Evolutionary conservation across 2,329 filamentous ascomycete genomes (phyloP), one percentile per base, ranked within the genome.

Genomic region (Verticillium alfalfae): DNA sequence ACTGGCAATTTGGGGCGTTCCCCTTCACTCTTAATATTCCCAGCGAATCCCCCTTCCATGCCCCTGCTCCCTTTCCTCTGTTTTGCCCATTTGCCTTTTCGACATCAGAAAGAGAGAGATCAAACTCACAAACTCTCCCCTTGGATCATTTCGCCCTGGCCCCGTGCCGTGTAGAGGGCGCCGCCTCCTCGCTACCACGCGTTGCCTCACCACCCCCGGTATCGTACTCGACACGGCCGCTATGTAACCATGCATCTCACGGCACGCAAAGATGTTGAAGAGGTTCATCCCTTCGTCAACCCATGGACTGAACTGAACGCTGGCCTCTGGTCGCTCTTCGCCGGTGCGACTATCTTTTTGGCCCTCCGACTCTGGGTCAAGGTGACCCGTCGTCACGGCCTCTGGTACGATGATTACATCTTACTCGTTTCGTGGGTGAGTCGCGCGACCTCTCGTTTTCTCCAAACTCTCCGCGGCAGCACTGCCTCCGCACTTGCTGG

Each of bases 341-440:
- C 62, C 0, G 73, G 67, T 22, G 70, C 74, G 2, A 71, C 68
- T 13, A 36, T 70, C 22, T 70, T 76, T 57, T 61, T 76, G 13
- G 67, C 16, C 13, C 56, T 74, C 45, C 66, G 74, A 18, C 58
- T 76, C 15, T 76, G 72, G 67, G 70, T 72, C 56, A 76, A 76
- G 66, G 31, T 74, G n/a, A 70, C 66, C 36, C 68, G 71, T 36
- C 67, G 73, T 5, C 71, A 75, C 62, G 73, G 74, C 2, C 67
- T 76, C 56, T 76, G 74, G 74, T 76, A 75, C 58, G 74, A 76
- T 59, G 74, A 76, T 61, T 73, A 75, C 34, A 71, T 76, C 60
- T 68, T 76, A n/a, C 63, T 74, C n/a, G 64, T 68, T 4, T 70
- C 68, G 6, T 76, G 73, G 74, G 74, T 76, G 60, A 68, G 74